Evolutionary conservation across 257 asterid genomes (phyloP).

Genomic region (Nicotiana knightiana): DNA sequence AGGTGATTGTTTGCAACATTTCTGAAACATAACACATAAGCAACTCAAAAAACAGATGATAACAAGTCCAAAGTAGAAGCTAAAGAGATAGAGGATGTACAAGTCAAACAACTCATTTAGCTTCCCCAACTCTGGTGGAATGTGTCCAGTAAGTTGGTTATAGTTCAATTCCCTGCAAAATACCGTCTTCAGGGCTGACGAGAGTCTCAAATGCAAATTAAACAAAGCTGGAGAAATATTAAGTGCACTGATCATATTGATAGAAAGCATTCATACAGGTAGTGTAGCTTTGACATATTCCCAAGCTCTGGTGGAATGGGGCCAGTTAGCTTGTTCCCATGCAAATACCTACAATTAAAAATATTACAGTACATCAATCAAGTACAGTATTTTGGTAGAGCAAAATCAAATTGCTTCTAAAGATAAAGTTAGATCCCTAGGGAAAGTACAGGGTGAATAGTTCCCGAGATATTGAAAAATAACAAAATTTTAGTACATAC

Average conservation of each 20-base stretch:
- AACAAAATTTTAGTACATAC: constrained; percentile 33
- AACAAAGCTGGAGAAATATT: not conserved
- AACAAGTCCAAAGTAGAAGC: not conserved
- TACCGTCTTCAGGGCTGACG: not conserved
- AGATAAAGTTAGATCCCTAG: not conserved
- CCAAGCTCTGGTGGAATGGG: constrained; percentile 93
- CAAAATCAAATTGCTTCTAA: not conserved
- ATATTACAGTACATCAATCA: not conserved
- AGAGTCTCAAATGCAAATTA: not conserved
- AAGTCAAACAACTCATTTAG: constrained; percentile 86
- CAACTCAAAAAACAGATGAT: not conserved
- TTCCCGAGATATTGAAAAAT: not conserved
- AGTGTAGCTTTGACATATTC: constrained; percentile 93
- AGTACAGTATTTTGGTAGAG: not conserved
- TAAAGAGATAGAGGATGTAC: constrained; percentile 30
- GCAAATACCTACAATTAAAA: constrained; percentile 58
- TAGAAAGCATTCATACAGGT: constrained; percentile 40
- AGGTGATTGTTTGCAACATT: constrained; percentile 82
- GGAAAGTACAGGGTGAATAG: not conserved
- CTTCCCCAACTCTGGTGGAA: constrained; percentile 90
- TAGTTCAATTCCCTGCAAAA: constrained; percentile 73
- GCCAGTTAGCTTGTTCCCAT: constrained; percentile 81
- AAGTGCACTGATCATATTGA: not conserved
- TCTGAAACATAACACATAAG: constrained; percentile 34
- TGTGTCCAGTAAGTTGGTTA: constrained; percentile 65